Evolutionary conservation across 2,329 filamentous ascomycete genomes (phyloP).

Genomic region (Rutstroemia sp.): DNA sequence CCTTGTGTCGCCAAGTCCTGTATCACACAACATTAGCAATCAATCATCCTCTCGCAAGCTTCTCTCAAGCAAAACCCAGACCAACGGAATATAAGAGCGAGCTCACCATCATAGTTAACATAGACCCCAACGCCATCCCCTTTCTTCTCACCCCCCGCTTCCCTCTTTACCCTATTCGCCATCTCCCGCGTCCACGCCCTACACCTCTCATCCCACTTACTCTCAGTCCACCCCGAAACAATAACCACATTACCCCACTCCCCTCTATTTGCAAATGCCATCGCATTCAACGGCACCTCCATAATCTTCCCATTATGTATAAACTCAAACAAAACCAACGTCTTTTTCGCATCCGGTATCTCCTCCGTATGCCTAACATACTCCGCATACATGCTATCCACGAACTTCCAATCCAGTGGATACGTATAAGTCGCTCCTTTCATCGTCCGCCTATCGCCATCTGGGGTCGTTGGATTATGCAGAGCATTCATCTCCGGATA

Average conservation of each 20-base stretch:
- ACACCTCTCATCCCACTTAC: constrained; percentile 8
- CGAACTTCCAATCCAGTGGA: constrained; percentile 26
- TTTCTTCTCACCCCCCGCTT: background rate
- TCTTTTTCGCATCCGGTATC: constrained; percentile 13
- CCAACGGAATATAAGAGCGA: background rate
- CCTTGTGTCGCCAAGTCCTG: background rate
- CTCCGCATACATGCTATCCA: constrained; percentile 23
- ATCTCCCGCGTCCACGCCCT: constrained; percentile 16
- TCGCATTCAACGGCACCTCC: constrained; percentile 17
- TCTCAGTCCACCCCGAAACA: constrained; percentile 26
- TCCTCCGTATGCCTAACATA: constrained; percentile 25
- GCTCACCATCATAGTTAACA: background rate
- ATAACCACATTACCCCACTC: constrained; percentile 23
- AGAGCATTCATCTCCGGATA: constrained; percentile 30
- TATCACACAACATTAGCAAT: background rate
- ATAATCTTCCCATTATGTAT: constrained; percentile 16
- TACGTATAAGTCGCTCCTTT: constrained; percentile 31
- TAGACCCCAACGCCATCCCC: background rate
- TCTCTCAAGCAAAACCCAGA: background rate
- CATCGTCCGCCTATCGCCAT: constrained; percentile 31
- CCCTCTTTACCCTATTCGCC: constrained; percentile 3
- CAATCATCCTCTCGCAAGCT: background rate
- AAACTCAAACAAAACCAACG: constrained; percentile 21
- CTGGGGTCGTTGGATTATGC: constrained; percentile 23
- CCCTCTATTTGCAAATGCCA: constrained; percentile 24